These are phyloP conservation scores for Solanum hybrid DNA, from an alignment of 305 asterid species.

Conservation along the genomic window DNA sequence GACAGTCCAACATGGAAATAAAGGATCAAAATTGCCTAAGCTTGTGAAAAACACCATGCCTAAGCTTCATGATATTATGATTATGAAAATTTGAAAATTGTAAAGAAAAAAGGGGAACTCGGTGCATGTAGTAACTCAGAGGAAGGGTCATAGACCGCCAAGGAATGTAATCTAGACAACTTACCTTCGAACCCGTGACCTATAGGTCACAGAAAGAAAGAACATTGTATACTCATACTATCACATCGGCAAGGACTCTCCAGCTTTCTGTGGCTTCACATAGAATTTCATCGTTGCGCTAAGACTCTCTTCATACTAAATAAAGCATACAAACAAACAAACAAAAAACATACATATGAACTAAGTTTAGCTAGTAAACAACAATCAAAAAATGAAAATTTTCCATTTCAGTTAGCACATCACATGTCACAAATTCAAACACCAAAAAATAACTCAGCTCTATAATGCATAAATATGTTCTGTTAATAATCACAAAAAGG, in stretches of 20 bases:
- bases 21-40: not conserved
- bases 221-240: not conserved
- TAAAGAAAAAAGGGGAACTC: not conserved
- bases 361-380: not conserved
- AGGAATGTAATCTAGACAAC: not conserved
- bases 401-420: not conserved
- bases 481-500: not conserved
- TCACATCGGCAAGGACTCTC: not conserved
- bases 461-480: not conserved
- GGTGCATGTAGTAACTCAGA: not conserved
- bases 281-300: not conserved
- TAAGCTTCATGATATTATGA: not conserved
- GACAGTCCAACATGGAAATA: not conserved
- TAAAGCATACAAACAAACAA: not conserved
- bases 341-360: not conserved
- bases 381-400: not conserved
- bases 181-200: not conserved
- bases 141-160: not conserved
- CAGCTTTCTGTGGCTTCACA: no score
- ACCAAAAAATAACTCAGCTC: not conserved
- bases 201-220: not conserved
- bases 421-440: not conserved
- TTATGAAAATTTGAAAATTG: not conserved
- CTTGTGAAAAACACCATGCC: not conserved
- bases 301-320: not conserved